phyloP scores from a whole-genome alignment of 1,284 basidiomycete species.

The Mycosarcoma mackinlayi region DNA sequence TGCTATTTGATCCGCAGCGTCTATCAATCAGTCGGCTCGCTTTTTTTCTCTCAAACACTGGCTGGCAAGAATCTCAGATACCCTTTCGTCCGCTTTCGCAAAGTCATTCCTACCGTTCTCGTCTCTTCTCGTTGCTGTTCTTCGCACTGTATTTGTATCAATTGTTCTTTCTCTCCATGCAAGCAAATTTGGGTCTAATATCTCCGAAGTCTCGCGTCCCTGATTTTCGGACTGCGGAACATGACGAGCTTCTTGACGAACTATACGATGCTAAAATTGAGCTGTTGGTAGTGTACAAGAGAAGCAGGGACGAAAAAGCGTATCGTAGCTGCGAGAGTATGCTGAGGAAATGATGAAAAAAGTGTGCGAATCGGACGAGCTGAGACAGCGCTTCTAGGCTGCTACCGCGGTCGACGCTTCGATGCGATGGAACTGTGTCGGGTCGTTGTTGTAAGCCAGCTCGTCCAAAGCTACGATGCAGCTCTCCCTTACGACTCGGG shows the following conservation, averaged over 20 bases:
- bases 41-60: not conserved
- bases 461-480: constrained; percentile 92
- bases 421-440: constrained; percentile 66
- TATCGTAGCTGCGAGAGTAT: not conserved
- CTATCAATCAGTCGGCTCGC: not conserved
- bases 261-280: not conserved
- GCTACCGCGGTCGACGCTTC: constrained; percentile 27
- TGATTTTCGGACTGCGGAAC: too few species aligned
- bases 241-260: too few species aligned
- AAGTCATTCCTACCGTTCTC: not conserved
- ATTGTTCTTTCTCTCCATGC: constrained; percentile 2
- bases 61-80: constrained; percentile 8
- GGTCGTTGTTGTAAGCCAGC: constrained; percentile 67
- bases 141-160: constrained; percentile 24
- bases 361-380: too few species aligned
- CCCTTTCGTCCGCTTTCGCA: constrained; percentile 7
- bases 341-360: not conserved
- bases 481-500: constrained; percentile 91
- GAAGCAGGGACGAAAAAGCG: constrained; percentile 1
- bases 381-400: constrained; percentile 4
- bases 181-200: too few species aligned
- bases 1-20: constrained; percentile 12
- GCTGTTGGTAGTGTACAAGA: constrained; percentile 23
- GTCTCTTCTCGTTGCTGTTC: not conserved
- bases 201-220: too few species aligned